Evolutionary conservation across 1,284 basidiomycete species (phyloP).

Genomic region (Ustilago esculenta): DNA sequence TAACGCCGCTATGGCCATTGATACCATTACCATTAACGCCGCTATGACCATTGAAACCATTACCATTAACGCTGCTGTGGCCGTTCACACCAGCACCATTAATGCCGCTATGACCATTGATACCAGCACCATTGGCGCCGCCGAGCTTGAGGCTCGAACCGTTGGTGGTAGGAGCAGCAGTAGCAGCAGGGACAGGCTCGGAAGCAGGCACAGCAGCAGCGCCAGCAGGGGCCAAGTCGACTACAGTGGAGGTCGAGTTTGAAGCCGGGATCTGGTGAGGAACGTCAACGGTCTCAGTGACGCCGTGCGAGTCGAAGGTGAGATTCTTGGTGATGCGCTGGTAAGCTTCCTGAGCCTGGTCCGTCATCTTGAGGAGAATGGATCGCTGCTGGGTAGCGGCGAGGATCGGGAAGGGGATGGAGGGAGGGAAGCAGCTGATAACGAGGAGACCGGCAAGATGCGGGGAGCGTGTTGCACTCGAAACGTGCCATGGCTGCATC

Average conservation of each 20-base stretch:
- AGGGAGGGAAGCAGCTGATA: conserved; percentile 1
- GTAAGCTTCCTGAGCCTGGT: conserved; percentile 71
- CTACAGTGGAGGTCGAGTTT: conserved; percentile 9
- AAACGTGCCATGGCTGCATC: neutral
- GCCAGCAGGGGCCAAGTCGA: conserved; percentile 17
- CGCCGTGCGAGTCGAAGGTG: conserved; percentile 38
- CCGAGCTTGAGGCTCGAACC: conserved; percentile 34
- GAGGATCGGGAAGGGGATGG: conserved; percentile 5
- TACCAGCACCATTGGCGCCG: conserved; percentile 12
- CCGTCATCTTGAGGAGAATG: conserved; percentile 68
- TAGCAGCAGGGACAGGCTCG: conserved; percentile 6
- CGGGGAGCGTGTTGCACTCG: neutral
- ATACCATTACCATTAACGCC: conserved; percentile 8
- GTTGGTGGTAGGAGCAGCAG: conserved; percentile 6
- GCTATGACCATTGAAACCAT: conserved; percentile 14
- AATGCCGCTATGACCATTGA: no score
- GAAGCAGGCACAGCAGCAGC: conserved; percentile 11
- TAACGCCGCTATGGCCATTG: conserved; percentile 18
- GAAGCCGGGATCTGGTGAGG: conserved; percentile 28
- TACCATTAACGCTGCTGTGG: conserved; percentile 11
- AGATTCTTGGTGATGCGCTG: conserved; percentile 67
- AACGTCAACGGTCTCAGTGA: conserved; percentile 38
- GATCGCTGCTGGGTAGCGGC: conserved; percentile 12
- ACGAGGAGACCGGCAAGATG: neutral
- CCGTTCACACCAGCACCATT: conserved; percentile 9